Percentiles rank a stretch among this genome's conserved stretches.
These are phyloP conservation scores for Sarcodon aspratus DNA, from an alignment of 768 basidiomycete genomes.

Conservation along the genomic window DNA sequence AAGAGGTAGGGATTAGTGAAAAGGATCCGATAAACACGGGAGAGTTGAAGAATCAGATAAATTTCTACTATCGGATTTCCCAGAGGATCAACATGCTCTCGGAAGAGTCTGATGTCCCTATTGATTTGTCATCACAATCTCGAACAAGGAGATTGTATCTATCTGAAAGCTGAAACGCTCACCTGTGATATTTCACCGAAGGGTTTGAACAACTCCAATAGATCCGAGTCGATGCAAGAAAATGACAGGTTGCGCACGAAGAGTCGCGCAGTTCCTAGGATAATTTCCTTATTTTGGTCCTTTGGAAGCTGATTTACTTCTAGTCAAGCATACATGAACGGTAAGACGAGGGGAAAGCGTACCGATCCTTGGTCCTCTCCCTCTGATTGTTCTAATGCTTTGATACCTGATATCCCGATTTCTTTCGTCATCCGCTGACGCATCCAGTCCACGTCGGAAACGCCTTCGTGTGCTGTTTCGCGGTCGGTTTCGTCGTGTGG, in stretches of 20 bases:
- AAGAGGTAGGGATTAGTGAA: not conserved
- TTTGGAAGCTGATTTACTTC: constrained; percentile 1
- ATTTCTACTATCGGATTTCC: constrained; percentile 56
- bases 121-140: constrained; percentile 9
- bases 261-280: constrained; percentile 66
- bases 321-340: constrained; percentile 1
- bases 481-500: not conserved
- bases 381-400: constrained; percentile 51
- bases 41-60: constrained; percentile 15
- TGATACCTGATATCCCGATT: constrained; percentile 8
- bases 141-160: not conserved
- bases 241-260: constrained; percentile 96
- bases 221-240: constrained; percentile 62
- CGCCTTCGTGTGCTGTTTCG: constrained; percentile 12
- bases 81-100: constrained; percentile 27
- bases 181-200: constrained; percentile 78
- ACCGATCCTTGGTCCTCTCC: constrained; percentile 25
- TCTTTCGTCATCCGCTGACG: constrained; percentile 37
- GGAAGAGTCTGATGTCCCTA: constrained; percentile 49
- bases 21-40: not conserved
- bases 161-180: constrained; percentile 12
- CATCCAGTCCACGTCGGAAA: constrained; percentile 75
- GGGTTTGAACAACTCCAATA: constrained; percentile 48
- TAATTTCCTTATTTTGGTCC: constrained; percentile 27
- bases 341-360: no score